Conservation (phyloP, 139 green algal species). For the Zygnema cylindricum region DNA sequence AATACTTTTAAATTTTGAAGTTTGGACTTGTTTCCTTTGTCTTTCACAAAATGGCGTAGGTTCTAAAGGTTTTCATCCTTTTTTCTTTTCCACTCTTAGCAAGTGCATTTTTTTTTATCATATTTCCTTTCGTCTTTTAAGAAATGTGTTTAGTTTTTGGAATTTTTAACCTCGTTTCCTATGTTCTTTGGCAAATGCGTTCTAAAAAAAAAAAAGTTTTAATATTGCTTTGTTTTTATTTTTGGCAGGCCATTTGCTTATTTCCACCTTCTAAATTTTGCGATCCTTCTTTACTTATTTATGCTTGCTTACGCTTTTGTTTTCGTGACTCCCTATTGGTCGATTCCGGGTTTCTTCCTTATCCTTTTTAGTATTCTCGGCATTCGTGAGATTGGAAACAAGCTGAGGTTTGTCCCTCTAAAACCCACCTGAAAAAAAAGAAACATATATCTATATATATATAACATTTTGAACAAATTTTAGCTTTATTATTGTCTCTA, state of each 20-base stretch:
- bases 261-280: slow-evolving; percentile 18
- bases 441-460: too few relatives aligned
- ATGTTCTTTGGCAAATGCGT: too few relatives aligned
- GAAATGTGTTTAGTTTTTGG: too few relatives aligned
- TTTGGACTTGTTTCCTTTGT: not conserved
- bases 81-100: too few relatives aligned
- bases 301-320: slow-evolving; percentile 16
- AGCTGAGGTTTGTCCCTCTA: not conserved
- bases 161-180: too few relatives aligned
- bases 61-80: not conserved
- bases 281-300: slow-evolving; percentile 2
- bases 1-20: not conserved
- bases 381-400: not conserved
- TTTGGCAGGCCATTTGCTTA: slow-evolving; percentile 33
- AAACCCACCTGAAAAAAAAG: too few relatives aligned
- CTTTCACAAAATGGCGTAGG: not conserved
- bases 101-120: too few relatives aligned
- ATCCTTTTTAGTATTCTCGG: slow-evolving; percentile 2
- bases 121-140: too few relatives aligned
- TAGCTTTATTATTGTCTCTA: too few relatives aligned
- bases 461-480: too few relatives aligned
- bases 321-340: slow-evolving; percentile 19
- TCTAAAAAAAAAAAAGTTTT: not conserved
- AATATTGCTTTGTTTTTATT: not conserved
- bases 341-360: not conserved